Base-by-base conservation (phyloP, 73 alveolate genomes). In the Blepharisma stoltei region DNA sequence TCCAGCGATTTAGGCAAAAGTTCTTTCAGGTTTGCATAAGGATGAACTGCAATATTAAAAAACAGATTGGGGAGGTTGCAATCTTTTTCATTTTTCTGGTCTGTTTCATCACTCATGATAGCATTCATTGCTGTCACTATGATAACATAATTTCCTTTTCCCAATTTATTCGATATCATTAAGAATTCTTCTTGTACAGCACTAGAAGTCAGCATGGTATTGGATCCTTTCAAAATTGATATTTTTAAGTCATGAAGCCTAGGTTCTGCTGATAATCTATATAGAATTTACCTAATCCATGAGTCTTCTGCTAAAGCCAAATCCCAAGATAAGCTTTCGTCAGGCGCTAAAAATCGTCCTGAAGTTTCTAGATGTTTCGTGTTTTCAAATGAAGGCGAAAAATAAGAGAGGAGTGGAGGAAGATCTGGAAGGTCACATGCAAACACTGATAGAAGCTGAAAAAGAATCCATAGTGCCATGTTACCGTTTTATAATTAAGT, bases 381-480 rank as follows among this genome's bases (percentile, higher is more conserved):
- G 14, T n/a, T 14, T 20, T n/a, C 11, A 38, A 60, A 60, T 20
- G 73, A 20, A 2, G 37, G 73, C 14, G 73, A 20, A 60, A 60
- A 60, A 25, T 20, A 60, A n/a, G 14, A n/a, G 18, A 60, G 45
- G 46, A 25, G 18, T 18, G 73, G 73, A 1, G 73, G 73, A n/a
- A 60, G 46, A 4, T 14, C n/a, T 14, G 73, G 73, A 38, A 60
- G 37, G 11, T 14, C 45, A 25, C 73, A 60, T 18, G 73, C 73
- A 8, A 25, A 5, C 18, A 25, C 73, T 20, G 49, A 60, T 11
- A 9, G 23, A 20, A 60, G 38, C 41, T 32, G 41, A 32, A 32
- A 32, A n/a, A 60, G 23, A 14, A 60, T 38, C 73, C 73, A 60
- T 8, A 60, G 38, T 2, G 23, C 73, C 73, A 60, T 60, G 41